Evolutionary conservation across 2,329 filamentous ascomycete species (phyloP), one percentile per base, ranked within the genome.

Genomic region (Blastomyces percursus): DNA sequence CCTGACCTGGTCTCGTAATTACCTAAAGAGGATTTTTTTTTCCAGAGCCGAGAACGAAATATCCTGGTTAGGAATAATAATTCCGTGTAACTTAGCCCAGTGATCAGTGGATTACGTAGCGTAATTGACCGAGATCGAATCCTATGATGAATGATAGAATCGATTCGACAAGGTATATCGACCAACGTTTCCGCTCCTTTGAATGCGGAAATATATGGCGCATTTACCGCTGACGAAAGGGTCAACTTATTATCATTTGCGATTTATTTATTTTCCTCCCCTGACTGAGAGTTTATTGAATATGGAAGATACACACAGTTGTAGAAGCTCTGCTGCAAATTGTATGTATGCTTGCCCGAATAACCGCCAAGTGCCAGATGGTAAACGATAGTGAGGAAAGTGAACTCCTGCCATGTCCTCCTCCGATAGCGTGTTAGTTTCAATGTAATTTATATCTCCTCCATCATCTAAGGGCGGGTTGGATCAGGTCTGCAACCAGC

Each of bases 21-120:
- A 77, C 76, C 75, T 76, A 66, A 77, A 77, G 46, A 77, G 68
- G 67, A 75, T 74, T 35, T 74, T 35, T 62, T 73, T 74, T 35
- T 74, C 70, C 35, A 75, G 2, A 30, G 70, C 64, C 59, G 69
- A 69, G 67, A 75, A 77, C 8, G 19, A 46, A 63, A 63, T 67
- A 58, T 68, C 68, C 59, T 67, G 62, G 63, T 71, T 68, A 70
- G 51, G 50, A 44, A 69, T 64, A 71, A 68, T 67, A 65, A 65
- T 63, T 69, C 66, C 63, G 68, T 62, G 70, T 70, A 46, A 76
- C 69, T 0, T 71, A 27, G 69, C 67, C 64, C 69, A 74, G 46
- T 75, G 70, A 62, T 66, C 71, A 70, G 40, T 74, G 72, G 35
- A n/a, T n/a, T n/a, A n/a, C n/a, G n/a, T n/a, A n/a, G n/a, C n/a